Percentiles rank a stretch among this genome's conserved stretches.
Conservation (phyloP, 345 rosid genomes). For the Bruguiera gymnorhiza region DNA sequence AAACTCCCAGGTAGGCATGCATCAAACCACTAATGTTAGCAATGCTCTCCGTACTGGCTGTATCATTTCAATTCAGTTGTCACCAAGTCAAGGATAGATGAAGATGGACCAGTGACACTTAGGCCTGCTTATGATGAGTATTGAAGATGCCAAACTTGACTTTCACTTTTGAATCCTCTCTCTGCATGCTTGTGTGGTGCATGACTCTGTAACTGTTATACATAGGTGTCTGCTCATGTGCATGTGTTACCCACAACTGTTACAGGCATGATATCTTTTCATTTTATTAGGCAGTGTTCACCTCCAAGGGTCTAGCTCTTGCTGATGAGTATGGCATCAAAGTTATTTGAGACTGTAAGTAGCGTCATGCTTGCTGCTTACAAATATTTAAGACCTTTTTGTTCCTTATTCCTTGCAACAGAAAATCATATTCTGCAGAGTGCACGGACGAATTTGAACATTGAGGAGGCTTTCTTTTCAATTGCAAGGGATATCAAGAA, state of each 20-base stretch:
- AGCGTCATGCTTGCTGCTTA: background rate
- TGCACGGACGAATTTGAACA: conserved; percentile 27
- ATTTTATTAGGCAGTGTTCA: conserved; percentile 73
- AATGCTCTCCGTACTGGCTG: background rate
- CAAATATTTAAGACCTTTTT: background rate
- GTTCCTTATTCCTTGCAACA: background rate
- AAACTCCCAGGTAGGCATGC: background rate
- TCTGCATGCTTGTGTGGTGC: background rate
- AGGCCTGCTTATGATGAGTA: background rate
- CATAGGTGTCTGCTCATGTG: background rate
- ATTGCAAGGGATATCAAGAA: conserved; percentile 28
- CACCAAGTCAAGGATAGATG: background rate
- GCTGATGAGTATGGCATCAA: conserved; percentile 96
- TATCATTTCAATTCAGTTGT: background rate
- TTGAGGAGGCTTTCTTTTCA: conserved; percentile 33
- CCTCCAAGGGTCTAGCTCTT: conserved; percentile 93
- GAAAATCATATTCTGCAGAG: conserved; percentile 13
- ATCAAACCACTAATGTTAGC: background rate
- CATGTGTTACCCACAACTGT: background rate
- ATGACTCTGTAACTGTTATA: background rate
- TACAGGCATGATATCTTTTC: background rate
- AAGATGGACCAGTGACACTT: background rate
- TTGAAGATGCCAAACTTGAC: background rate
- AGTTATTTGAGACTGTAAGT: conserved; percentile 91
- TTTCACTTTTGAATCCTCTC: background rate